phyloP scores from a whole-genome alignment of 495 filamentous ascomycete genomes.

The Penicillium canescens region DNA sequence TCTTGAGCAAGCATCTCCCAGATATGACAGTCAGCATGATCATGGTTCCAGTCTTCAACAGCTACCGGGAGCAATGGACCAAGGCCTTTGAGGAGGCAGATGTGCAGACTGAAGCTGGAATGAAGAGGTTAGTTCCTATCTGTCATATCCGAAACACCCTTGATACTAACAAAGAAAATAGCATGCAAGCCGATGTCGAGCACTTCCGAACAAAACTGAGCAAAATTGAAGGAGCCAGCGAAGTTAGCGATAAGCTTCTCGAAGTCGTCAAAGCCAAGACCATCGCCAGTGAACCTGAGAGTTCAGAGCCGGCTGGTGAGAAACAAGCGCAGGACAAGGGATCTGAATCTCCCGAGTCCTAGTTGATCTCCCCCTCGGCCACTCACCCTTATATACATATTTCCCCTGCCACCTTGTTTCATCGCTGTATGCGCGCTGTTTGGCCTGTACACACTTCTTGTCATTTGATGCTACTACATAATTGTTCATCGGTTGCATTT shows the following conservation, averaged over 20 bases:
- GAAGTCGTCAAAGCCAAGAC: constrained; percentile 66
- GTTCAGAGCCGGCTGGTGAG: constrained; percentile 11
- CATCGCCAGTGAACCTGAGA: constrained; percentile 18
- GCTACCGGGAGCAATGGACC: constrained; percentile 81
- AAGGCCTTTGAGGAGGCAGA: constrained; percentile 69
- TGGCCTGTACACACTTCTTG: constrained; percentile 22
- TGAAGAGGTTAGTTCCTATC: constrained; percentile 62
- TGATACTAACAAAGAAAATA: constrained; percentile 34
- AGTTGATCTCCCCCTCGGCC: background rate
- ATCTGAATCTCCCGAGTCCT: constrained; percentile 19
- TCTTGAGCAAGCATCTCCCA: constrained; percentile 80
- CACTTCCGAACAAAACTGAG: constrained; percentile 71
- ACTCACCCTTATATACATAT: constrained; percentile 14
- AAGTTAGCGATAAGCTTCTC: constrained; percentile 66
- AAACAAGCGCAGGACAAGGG: constrained; percentile 13
- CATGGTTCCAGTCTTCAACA: constrained; percentile 86
- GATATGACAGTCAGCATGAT: constrained; percentile 79
- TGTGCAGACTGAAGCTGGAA: constrained; percentile 65
- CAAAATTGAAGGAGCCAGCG: constrained; percentile 78
- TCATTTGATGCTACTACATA: constrained; percentile 18
- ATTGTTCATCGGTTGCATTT: constrained; percentile 18
- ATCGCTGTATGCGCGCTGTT: background rate
- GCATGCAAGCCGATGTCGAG: constrained; percentile 79
- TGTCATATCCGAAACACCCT: background rate
- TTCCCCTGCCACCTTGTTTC: constrained; percentile 4